A percentile compares a stretch with the other conserved stretches of the same genome.
phyloP scores from a whole-genome alignment of 257 asterid species.

The Ilex aquifolium region DNA sequence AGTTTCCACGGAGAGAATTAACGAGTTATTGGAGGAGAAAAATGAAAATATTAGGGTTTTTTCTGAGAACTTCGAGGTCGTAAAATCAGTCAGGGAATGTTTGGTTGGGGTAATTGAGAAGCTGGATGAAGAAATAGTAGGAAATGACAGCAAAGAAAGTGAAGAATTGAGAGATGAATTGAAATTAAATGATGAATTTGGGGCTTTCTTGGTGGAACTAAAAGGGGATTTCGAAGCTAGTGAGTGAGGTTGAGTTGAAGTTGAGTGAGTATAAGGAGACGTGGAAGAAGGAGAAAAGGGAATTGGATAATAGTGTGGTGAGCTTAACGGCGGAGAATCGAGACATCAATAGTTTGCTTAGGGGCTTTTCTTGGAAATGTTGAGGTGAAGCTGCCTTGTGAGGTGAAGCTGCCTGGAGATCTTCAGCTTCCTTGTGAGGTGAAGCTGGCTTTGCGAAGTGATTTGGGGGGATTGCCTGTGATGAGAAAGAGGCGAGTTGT shows the following conservation, averaged over 20 bases:
- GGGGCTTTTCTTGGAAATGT: too few relatives aligned
- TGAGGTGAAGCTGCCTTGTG: too few relatives aligned
- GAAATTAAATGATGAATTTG: conserved; percentile 1
- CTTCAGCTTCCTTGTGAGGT: too few relatives aligned
- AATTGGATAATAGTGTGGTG: conserved; percentile 17
- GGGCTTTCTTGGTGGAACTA: conserved; percentile 5
- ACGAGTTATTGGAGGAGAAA: conserved; percentile 18
- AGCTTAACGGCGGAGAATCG: conserved; percentile 24
- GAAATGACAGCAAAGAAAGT: not conserved
- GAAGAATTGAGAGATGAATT: not conserved
- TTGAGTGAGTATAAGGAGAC: conserved; percentile 13
- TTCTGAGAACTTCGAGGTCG: conserved; percentile 5
- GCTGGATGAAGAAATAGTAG: not conserved
- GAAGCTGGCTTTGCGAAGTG: too few relatives aligned
- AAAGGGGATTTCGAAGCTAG: conserved; percentile 8
- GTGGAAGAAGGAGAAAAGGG: conserved; percentile 19
- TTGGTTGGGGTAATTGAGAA: conserved; percentile 15
- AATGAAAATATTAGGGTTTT: conserved; percentile 1
- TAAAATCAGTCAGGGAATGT: conserved; percentile 6
- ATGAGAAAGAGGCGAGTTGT: too few relatives aligned
- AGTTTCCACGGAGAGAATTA: conserved; percentile 1
- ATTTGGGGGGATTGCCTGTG: too few relatives aligned
- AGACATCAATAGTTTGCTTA: conserved; percentile 17
- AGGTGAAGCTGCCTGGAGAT: too few relatives aligned
- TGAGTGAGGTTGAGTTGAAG: conserved; percentile 11